Base-by-base conservation (phyloP, 1,284 basidiomycete species). In the Austroboletus novae-zelandiae region DNA sequence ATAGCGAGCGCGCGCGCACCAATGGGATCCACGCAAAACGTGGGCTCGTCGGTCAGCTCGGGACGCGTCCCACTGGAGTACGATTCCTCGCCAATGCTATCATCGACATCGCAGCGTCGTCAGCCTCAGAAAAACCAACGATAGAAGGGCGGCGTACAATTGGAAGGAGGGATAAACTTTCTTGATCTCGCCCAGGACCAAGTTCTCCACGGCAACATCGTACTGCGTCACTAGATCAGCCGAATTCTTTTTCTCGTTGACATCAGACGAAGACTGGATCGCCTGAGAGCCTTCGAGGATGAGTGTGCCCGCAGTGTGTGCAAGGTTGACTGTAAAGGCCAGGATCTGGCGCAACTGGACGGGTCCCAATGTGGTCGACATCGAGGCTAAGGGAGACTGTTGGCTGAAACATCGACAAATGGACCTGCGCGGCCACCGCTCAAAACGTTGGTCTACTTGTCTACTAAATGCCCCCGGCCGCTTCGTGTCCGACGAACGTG, bases 171-270 rank as follows among this genome's bases (percentile, higher is more conserved):
- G 93, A 69, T 91, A 97, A 43, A 74, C 74, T 27, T 72, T 69
- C 31, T 74, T 71, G 54, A 98, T 84, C 66, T 84, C 80, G 47
- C 77, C 66, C 67, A 84, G 84, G 42, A 98, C 89, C 49, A 95
- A 77, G 57, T 90, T 85, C 68, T 98, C 95, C 13, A 97, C 94
- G 35, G 79, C 84, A 54, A 97, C 90, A 71, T 99, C 95, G 62
- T 93, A 97, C 72, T 98, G 91, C 0, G 96, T 98, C n/a, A 98
- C 96, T 35, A 98, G 77, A 71, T 95, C 93, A 15, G 94, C 91
- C 9, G 90, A 85, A 67, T 95, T 95, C 69, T 89, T 88, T 79
- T 95, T 96, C 75, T 91, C 86, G 58, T 83, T 82, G 47, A 91
- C 76, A 59, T 78, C 76, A 8, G 78, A 70, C 3, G 74, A 70